These are phyloP conservation scores for Diplocarpon rosae DNA, from an alignment of 2,329 filamentous ascomycete genomes.

Conservation along the genomic window DNA sequence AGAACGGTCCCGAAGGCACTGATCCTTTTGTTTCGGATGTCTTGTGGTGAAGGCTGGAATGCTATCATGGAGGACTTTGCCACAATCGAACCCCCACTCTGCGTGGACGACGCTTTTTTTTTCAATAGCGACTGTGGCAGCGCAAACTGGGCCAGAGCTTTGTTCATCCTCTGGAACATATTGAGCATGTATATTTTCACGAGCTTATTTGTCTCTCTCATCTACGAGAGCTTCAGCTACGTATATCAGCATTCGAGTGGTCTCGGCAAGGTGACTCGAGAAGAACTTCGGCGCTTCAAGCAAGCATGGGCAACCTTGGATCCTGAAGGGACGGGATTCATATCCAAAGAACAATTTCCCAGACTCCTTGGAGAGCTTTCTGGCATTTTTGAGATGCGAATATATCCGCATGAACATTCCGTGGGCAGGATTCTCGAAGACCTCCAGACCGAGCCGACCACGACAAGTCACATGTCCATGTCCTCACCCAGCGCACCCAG, in stretches of 20 bases:
- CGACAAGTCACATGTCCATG: slow-evolving; percentile 40
- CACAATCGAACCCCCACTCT: slow-evolving; percentile 65
- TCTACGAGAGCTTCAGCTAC: slow-evolving; percentile 98
- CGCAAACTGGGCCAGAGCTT: slow-evolving; percentile 69
- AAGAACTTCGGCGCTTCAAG: slow-evolving; percentile 94
- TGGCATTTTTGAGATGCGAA: slow-evolving; percentile 92
- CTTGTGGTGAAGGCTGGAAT: slow-evolving; percentile 94
- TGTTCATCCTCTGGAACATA: slow-evolving; percentile 98
- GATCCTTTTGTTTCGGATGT: slow-evolving; percentile 86
- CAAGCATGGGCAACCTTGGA: slow-evolving; percentile 96
- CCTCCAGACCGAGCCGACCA: slow-evolving; percentile 37
- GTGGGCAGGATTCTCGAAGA: slow-evolving; percentile 81
- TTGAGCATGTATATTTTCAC: slow-evolving; percentile 99
- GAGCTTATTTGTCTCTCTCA: slow-evolving; percentile 93
- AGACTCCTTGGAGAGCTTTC: slow-evolving; percentile 83
- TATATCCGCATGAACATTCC: slow-evolving; percentile 85
- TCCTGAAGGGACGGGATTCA: slow-evolving; percentile 82
- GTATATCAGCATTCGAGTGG: slow-evolving; percentile 95
- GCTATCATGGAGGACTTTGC: slow-evolving; percentile 93
- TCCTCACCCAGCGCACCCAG: slow-evolving; percentile 39
- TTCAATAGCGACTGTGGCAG: slow-evolving; percentile 90
- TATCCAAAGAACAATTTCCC: slow-evolving; percentile 81
- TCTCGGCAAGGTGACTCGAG: slow-evolving; percentile 79
- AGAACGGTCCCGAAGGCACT: slow-evolving; percentile 87
- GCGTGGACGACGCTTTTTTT: slow-evolving; percentile 61